A percentile compares a stretch with the other conserved stretches of the same genome.
phyloP scores from a whole-genome alignment of 331 rosid species.

The Rhamnella rubrinervis region DNA sequence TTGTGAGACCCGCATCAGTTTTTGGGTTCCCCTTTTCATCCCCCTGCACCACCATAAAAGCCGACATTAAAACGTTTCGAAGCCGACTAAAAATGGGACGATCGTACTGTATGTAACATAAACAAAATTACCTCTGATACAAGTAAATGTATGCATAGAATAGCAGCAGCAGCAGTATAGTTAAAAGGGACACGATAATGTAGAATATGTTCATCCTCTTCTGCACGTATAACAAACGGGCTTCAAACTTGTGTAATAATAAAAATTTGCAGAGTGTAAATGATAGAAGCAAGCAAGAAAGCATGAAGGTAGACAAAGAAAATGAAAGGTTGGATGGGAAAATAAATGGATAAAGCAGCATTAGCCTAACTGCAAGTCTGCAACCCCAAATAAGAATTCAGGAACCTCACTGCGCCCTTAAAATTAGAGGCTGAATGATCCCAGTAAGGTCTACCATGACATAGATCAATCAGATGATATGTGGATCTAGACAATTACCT shows the following conservation, averaged over 20 bases:
- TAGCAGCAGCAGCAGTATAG: conserved; percentile 48
- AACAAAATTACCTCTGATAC: conserved; percentile 52
- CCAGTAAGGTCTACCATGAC: not conserved
- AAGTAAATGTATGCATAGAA: conserved; percentile 61
- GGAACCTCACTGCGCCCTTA: not conserved
- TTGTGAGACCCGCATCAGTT: conserved; percentile 56
- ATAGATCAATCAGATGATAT: not conserved
- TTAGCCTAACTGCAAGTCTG: too few relatives aligned
- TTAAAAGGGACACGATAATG: conserved; percentile 48
- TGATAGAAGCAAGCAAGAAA: not conserved
- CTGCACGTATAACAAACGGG: conserved; percentile 33
- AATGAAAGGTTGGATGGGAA: not conserved
- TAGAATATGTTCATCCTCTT: conserved; percentile 51
- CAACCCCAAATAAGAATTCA: too few relatives aligned
- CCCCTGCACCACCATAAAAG: conserved; percentile 49
- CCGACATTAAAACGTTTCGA: conserved; percentile 2
- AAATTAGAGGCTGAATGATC: not conserved
- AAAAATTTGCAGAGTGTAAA: not conserved
- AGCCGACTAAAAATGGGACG: conserved; percentile 19
- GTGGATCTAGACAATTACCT: conserved; percentile 37
- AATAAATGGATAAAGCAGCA: not conserved
- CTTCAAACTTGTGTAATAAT: not conserved
- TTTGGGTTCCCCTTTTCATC: conserved; percentile 46
- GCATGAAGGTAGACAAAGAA: not conserved
- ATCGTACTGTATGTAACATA: conserved; percentile 5